Percentiles rank a stretch among this genome's conserved stretches.
Evolutionary conservation across 2,329 filamentous ascomycete species (phyloP).

Genomic region (Chaetoscypha palmicola): DNA sequence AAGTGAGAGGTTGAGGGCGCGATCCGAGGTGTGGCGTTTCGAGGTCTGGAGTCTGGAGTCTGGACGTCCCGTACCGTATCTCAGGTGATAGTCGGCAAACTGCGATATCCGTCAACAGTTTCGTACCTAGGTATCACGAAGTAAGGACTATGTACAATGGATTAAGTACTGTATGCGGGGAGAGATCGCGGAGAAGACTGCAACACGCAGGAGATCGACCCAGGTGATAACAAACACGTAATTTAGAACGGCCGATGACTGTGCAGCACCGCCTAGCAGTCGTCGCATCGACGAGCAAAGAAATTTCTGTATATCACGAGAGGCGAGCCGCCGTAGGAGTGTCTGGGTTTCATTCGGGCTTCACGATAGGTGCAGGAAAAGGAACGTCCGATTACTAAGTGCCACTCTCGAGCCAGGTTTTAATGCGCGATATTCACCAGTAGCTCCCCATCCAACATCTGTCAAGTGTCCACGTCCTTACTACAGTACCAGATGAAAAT

Average conservation of each 20-base stretch:
- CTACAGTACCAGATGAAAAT: too few species aligned
- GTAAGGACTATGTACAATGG: too few species aligned
- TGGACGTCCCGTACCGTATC: background rate
- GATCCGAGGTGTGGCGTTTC: background rate
- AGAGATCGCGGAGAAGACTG: too few species aligned
- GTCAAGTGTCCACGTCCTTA: too few species aligned
- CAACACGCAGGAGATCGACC: too few species aligned
- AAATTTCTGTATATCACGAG: background rate
- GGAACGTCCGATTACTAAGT: background rate
- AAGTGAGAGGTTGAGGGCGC: background rate
- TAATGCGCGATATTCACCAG: too few species aligned
- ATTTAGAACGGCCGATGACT: background rate
- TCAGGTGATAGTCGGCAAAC: background rate
- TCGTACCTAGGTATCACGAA: too few species aligned
- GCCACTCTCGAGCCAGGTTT: too few species aligned
- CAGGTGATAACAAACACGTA: constrained; percentile 7
- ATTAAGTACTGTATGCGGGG: too few species aligned
- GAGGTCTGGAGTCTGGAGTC: background rate
- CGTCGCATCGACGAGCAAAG: background rate
- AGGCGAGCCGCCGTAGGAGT: background rate
- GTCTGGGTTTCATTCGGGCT: background rate
- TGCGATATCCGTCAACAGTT: too few species aligned
- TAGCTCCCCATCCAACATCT: too few species aligned
- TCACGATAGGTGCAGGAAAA: background rate
- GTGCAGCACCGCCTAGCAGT: background rate